A percentile compares a stretch with the other conserved stretches of the same genome.
Evolutionary conservation across 768 basidiomycete species (phyloP).

Genomic region (Mycena kentingensis): DNA sequence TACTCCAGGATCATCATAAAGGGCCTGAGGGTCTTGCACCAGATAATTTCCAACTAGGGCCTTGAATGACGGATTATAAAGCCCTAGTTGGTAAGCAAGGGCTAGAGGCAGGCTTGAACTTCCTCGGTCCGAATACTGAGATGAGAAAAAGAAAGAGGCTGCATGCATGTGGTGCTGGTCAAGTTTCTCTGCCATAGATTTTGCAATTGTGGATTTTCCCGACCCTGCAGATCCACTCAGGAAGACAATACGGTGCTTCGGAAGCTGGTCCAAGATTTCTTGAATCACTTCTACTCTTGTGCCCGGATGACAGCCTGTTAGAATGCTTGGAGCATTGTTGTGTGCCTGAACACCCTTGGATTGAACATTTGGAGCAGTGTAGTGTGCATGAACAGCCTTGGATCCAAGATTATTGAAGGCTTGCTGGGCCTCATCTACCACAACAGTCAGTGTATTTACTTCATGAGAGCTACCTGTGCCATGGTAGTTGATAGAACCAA

Average conservation of each 20-base stretch:
- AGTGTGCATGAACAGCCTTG: too few relatives aligned
- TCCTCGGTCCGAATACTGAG: not conserved
- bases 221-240: slow-evolving; percentile 2
- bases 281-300: too few relatives aligned
- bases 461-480: too few relatives aligned
- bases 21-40: not conserved
- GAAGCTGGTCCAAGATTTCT: too few relatives aligned
- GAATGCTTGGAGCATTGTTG: too few relatives aligned
- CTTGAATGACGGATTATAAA: not conserved
- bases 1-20: not conserved
- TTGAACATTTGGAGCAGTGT: too few relatives aligned
- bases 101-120: not conserved
- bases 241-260: slow-evolving; percentile 5
- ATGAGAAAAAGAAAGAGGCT: slow-evolving; percentile 14
- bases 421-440: too few relatives aligned
- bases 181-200: not conserved
- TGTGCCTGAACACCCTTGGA: too few relatives aligned
- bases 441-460: too few relatives aligned
- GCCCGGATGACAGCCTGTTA: too few relatives aligned
- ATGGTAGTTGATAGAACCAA: too few relatives aligned
- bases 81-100: slow-evolving; percentile 3
- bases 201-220: slow-evolving; percentile 12
- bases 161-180: not conserved
- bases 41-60: not conserved
- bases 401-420: too few relatives aligned